Conservation (phyloP, 2,329 filamentous ascomycete species). For the Aspergillus melleus region DNA sequence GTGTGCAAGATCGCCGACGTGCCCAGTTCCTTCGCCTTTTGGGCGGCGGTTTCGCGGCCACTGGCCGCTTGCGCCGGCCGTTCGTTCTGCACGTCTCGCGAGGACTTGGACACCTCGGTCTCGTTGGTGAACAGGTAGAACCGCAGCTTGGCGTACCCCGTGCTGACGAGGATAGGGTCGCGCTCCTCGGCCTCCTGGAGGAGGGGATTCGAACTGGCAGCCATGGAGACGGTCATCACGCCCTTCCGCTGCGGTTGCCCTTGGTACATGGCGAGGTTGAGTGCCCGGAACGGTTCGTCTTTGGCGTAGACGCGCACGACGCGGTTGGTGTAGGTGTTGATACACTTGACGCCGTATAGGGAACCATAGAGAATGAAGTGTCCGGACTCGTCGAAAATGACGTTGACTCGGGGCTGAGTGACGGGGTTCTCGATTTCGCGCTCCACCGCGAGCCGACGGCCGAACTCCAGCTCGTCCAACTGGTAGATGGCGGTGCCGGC, state of each 20-base stretch:
- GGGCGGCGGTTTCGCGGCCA: slow-evolving; percentile 48
- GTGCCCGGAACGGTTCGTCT: slow-evolving; percentile 81
- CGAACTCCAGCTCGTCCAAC: slow-evolving; percentile 89
- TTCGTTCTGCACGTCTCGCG: slow-evolving; percentile 92
- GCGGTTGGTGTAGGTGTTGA: slow-evolving; percentile 93
- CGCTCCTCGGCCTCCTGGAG: slow-evolving; percentile 87
- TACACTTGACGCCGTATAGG: slow-evolving; percentile 86
- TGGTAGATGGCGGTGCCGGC: slow-evolving; percentile 80
- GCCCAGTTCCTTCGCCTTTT: slow-evolving; percentile 70
- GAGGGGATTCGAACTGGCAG: slow-evolving; percentile 88
- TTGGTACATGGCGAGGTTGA: slow-evolving; percentile 87
- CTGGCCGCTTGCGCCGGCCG: slow-evolving; percentile 68
- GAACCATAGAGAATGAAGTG: slow-evolving; percentile 95
- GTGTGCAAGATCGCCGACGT: slow-evolving; percentile 86
- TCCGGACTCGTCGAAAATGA: slow-evolving; percentile 93
- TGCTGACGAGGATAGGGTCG: slow-evolving; percentile 84
- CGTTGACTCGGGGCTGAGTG: slow-evolving; percentile 71
- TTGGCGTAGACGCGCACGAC: slow-evolving; percentile 87
- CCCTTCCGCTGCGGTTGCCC: slow-evolving; percentile 93
- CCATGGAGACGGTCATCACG: slow-evolving; percentile 93
- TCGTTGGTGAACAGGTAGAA: slow-evolving; percentile 99
- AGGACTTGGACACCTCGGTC: slow-evolving; percentile 75
- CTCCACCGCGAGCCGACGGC: slow-evolving; percentile 80
- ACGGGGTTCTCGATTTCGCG: slow-evolving; percentile 74
- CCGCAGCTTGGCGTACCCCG: slow-evolving; percentile 80